phyloP scores from a whole-genome alignment of 2,329 filamentous ascomycete species.

The Arachnomyces sp. region DNA sequence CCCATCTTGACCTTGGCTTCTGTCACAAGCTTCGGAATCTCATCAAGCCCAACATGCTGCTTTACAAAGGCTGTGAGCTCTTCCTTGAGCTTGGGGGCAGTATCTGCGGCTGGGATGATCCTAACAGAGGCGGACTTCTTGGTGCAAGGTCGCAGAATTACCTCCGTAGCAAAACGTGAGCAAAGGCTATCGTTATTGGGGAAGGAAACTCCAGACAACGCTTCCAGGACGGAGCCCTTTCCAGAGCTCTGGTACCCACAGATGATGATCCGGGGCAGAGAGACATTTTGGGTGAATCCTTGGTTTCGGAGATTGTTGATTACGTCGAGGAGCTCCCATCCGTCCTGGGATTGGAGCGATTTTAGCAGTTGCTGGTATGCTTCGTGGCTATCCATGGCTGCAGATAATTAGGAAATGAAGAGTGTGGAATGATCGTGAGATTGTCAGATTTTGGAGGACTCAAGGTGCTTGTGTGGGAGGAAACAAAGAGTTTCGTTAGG shows the following conservation, averaged over 20 bases:
- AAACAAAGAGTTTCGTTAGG: no score
- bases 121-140: conserved; percentile 15
- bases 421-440: no score
- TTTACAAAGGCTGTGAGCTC: conserved; percentile 15
- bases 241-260: conserved; percentile 14
- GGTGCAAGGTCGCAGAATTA: conserved; percentile 39
- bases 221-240: conserved; percentile 14
- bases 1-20: conserved; percentile 19
- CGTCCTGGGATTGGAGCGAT: conserved; percentile 11
- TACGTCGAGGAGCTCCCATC: conserved; percentile 10
- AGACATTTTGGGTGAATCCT: conserved; percentile 11
- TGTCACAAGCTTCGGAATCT: conserved; percentile 18
- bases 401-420: no score
- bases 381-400: no score
- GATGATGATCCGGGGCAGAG: conserved; percentile 11
- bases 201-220: conserved; percentile 12
- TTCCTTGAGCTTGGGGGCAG: conserved; percentile 13
- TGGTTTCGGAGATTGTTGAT: conserved; percentile 13
- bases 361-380: conserved; percentile 1
- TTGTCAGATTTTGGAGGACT: no score
- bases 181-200: conserved; percentile 42
- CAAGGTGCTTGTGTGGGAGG: no score
- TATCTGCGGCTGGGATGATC: conserved; percentile 16
- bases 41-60: conserved; percentile 14
- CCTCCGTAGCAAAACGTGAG: conserved; percentile 53